Percentiles rank a stretch among this genome's conserved stretches.
Evolutionary conservation across 2,329 filamentous ascomycete genomes (phyloP).

Genomic region (Fusarium denticulatum): DNA sequence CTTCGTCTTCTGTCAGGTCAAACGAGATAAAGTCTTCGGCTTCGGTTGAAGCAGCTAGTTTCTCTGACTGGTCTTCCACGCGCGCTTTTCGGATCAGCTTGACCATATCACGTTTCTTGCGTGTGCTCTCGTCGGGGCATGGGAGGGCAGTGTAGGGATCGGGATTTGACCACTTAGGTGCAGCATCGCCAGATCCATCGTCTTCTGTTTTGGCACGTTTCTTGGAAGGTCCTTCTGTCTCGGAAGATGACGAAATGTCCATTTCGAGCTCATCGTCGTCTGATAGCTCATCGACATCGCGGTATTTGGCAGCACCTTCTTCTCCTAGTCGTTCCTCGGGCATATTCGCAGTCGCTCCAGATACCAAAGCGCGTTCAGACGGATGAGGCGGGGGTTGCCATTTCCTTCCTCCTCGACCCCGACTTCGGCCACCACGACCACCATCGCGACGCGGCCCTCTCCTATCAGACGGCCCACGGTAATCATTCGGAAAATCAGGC

Average conservation of each 20-base stretch:
- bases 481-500: constrained; percentile 45
- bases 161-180: constrained; percentile 92
- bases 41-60: constrained; percentile 63
- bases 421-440: constrained; percentile 38
- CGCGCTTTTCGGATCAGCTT: constrained; percentile 92
- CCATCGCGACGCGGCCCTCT: constrained; percentile 39
- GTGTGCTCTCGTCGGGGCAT: constrained; percentile 75
- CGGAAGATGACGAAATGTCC: constrained; percentile 63
- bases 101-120: constrained; percentile 87
- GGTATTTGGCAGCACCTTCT: constrained; percentile 61
- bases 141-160: constrained; percentile 92
- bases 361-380: constrained; percentile 62
- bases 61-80: constrained; percentile 63
- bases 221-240: constrained; percentile 53
- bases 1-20: constrained; percentile 70
- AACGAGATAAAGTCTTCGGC: constrained; percentile 92
- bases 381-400: constrained; percentile 54
- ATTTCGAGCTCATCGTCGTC: constrained; percentile 72
- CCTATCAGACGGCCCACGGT: constrained; percentile 29
- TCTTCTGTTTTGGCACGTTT: constrained; percentile 47
- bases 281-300: constrained; percentile 65
- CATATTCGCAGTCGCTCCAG: constrained; percentile 52
- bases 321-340: constrained; percentile 60
- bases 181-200: constrained; percentile 53
- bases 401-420: constrained; percentile 43